Percentiles rank a stretch among this genome's conserved stretches.
These are phyloP conservation scores for Lecanicillium sp. DNA, from an alignment of 2,329 filamentous ascomycete genomes.

Conservation along the genomic window DNA sequence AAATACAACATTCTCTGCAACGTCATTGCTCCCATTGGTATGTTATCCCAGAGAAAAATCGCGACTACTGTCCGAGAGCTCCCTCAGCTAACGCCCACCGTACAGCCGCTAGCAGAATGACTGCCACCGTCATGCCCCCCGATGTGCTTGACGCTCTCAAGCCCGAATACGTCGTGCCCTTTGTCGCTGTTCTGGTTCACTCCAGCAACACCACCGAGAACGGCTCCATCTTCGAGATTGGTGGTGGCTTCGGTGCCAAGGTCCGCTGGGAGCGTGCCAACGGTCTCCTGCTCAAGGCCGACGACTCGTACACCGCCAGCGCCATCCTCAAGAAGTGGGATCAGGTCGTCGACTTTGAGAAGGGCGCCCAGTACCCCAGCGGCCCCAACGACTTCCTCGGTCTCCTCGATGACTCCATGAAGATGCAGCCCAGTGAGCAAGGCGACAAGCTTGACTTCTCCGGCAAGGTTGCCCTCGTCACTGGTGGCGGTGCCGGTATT, in stretches of 20 bases:
- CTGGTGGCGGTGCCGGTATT: constrained; percentile 82
- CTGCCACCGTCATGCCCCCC: constrained; percentile 90
- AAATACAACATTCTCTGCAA: constrained; percentile 98
- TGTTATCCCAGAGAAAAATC: no score
- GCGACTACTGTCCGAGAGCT: no score
- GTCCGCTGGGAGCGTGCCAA: constrained; percentile 89
- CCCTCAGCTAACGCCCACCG: constrained; percentile 15
- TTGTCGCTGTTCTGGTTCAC: constrained; percentile 85
- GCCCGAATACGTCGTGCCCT: constrained; percentile 90
- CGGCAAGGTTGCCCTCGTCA: constrained; percentile 79
- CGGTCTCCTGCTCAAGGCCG: constrained; percentile 83
- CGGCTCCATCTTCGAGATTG: constrained; percentile 87
- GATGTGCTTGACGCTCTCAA: constrained; percentile 78
- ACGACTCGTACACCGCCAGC: constrained; percentile 79
- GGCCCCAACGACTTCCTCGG: constrained; percentile 84
- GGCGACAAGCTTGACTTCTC: constrained; percentile 73
- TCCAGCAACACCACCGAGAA: constrained; percentile 75
- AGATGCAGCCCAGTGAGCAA: constrained; percentile 63
- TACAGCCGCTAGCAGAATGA: constrained; percentile 85
- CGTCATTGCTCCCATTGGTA: constrained; percentile 79
- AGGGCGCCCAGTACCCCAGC: constrained; percentile 67
- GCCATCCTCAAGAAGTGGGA: constrained; percentile 87
- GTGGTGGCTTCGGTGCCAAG: constrained; percentile 88
- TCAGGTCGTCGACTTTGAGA: constrained; percentile 76
- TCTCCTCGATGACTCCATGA: constrained; percentile 75